Base-by-base conservation (phyloP, 2,329 filamentous ascomycete species). In the Colletotrichum musae region DNA sequence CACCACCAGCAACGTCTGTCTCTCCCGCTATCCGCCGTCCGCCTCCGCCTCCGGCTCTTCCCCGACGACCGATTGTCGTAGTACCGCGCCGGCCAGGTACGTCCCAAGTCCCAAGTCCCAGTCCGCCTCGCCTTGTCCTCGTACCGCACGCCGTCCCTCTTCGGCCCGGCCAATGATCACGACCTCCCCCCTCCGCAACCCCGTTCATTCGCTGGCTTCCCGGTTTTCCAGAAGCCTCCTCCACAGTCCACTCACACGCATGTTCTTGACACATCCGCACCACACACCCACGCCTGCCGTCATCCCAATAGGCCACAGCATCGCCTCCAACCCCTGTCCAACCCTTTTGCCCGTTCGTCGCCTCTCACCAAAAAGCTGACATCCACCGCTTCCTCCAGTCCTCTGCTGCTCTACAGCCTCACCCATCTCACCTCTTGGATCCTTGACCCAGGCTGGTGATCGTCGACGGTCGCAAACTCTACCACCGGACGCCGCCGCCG, bases 261-360 rank as follows among this genome's bases (percentile, higher is more conserved):
- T 16, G 18, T 18, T 21, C 18, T 18, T 60, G 53, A n/a, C 32
- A 12, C 54, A 28, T 53, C 13, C 45, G 45, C 41, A 43, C 15
- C 13, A 15, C 41, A 43, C 41, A 43, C 41, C 41, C 41, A 39
- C 36, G 41, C 15, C 66, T 69, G 66, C 66, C 66, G 71, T 71
- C 71, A 72, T 71, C n/a, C 48, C 58, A 53, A 48, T 60, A 65
- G 69, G 66, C 58, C 72, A 64, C 72, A 54, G 13, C 58, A 53
- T 59, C 56, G 64, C 56, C 56, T 48, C 59, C 24, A 41, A 64
- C 24, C 66, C 66, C 56, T 66, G 66, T 43, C 53, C 48, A 39
- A 45, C 61, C 50, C 32, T 62, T 51, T 51, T 36, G 64, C 45
- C 45, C 59, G 50, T 18, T 68, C 28, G 32, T 36, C 58, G 48